These are phyloP conservation scores for Spergularia marina DNA, from an alignment of 148 eudicot genomes.

Conservation along the genomic window DNA sequence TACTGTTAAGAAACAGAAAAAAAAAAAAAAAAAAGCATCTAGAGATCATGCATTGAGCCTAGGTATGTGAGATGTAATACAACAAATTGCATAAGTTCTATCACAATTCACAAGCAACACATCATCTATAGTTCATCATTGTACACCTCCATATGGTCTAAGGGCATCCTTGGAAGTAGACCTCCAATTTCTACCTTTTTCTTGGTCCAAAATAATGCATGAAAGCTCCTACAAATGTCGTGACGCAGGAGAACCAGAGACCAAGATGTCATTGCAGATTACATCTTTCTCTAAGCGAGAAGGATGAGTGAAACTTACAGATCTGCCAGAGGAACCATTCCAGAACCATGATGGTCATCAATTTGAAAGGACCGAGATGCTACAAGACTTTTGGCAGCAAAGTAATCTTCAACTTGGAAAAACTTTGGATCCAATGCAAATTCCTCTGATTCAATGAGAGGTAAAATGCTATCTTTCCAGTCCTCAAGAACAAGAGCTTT, in stretches of 20 bases:
- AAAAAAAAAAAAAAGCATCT: not conserved
- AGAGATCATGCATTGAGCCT: not conserved
- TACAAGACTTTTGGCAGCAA: slow-evolving; percentile 87
- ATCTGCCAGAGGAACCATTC: slow-evolving; percentile 98
- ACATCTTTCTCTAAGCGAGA: not conserved
- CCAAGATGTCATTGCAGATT: not conserved
- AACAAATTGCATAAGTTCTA: not conserved
- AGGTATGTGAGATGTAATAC: not conserved
- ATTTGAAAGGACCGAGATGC: slow-evolving; percentile 89
- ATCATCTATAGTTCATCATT: not conserved
- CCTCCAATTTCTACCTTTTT: not conserved
- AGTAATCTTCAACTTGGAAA: slow-evolving; percentile 65
- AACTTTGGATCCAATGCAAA: slow-evolving; percentile 48
- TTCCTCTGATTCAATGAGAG: slow-evolving; percentile 48
- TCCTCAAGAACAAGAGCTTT: slow-evolving; percentile 62
- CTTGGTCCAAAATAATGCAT: not conserved
- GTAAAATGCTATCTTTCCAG: slow-evolving; percentile 80
- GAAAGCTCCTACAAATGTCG: not conserved
- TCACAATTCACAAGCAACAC: not conserved
- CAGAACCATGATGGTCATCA: slow-evolving; percentile 81
- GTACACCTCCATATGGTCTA: not conserved
- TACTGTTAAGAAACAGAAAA: not conserved
- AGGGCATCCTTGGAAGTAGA: not conserved
- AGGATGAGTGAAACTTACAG: slow-evolving; percentile 52
- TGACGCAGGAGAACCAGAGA: not conserved